Evolutionary conservation across 1,284 basidiomycete species (phyloP).

Genomic region (Marasmius tenuissimus): DNA sequence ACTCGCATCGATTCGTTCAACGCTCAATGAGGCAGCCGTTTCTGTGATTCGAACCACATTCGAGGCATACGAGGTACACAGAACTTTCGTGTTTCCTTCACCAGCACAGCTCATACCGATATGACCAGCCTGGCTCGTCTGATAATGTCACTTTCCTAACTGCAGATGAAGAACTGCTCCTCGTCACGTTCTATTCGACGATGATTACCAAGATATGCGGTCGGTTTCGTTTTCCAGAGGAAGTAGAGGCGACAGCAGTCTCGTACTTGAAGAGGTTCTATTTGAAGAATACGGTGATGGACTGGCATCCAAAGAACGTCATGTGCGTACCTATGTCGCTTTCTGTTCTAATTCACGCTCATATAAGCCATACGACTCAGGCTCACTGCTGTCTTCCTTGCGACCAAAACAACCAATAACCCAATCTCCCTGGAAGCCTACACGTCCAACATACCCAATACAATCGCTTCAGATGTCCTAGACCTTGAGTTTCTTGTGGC

Average conservation of each 20-base stretch:
- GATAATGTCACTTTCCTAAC: conserved; percentile 69
- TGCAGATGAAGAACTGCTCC: conserved; percentile 82
- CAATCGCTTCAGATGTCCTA: conserved; percentile 79
- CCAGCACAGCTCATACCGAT: conserved; percentile 13
- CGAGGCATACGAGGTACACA: conserved; percentile 75
- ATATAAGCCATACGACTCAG: conserved; percentile 40
- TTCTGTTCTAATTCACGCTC: background rate
- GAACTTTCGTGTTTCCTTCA: conserved; percentile 2
- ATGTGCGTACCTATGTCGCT: conserved; percentile 64
- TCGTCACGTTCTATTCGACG: conserved; percentile 88
- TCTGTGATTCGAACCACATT: conserved; percentile 73
- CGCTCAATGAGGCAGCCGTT: conserved; percentile 76
- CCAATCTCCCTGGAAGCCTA: conserved; percentile 87
- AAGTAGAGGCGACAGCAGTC: conserved; percentile 91
- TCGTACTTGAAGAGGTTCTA: conserved; percentile 97
- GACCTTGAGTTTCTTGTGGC: conserved; percentile 95
- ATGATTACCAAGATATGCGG: conserved; percentile 87
- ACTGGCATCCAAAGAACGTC: conserved; percentile 98
- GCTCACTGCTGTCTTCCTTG: conserved; percentile 94
- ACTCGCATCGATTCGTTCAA: conserved; percentile 56
- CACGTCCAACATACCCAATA: conserved; percentile 78
- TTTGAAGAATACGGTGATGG: conserved; percentile 97
- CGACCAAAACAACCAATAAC: conserved; percentile 95
- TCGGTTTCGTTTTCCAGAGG: conserved; percentile 86
- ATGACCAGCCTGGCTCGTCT: conserved; percentile 64